Evolutionary conservation across 2,329 filamentous ascomycete genomes (phyloP), one percentile per base, ranked within the genome.

Genomic region (Cordyceps javanica): DNA sequence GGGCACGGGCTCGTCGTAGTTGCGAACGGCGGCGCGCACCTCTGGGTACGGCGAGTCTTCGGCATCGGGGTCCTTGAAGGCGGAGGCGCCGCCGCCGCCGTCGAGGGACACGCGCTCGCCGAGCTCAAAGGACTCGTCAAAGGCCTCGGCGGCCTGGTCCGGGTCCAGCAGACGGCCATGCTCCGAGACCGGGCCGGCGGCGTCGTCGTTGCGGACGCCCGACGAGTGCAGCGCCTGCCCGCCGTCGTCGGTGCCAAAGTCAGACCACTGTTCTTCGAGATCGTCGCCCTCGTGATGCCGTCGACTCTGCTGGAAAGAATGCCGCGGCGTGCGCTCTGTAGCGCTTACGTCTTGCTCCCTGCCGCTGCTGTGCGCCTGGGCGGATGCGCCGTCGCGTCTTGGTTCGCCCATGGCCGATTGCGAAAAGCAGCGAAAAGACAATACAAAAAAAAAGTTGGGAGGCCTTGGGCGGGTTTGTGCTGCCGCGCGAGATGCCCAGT

Each of bases 21-120:
- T 87, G 54, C 76, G 75, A 3, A 87, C 83, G 8, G 85, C 83
- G 34, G 85, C 83, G 48, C 82, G 76, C 50, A 86, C 84, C 69
- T 88, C 85, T 28, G 84, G 80, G 64, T 88, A 88, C 0, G 85
- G 85, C 2, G 85, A 88, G 66, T 85, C 74, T 59, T 84, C 80
- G 30, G 73, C 69, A 7, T 78, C 75, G 34, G 75, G 69, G n/a
- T 72, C 68, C 57, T 74, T 74, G 7, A 65, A 59, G 34, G 60
- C 62, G 6, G 63, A 58, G 41, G 70, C 68, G 36, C 67, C 67
- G 34, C 26, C 26, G 23, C 68, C 67, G 25, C 34, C 26, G n/a
- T 68, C 67, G 26, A 51, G 36, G 30, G 49, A 54, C 21, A 39
- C 7, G 42, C 38, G 44, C 14, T 60, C 59, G 32, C 42, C 32